Evolutionary conservation across 768 basidiomycete genomes (phyloP).

Genomic region (Auriscalpium orientale): DNA sequence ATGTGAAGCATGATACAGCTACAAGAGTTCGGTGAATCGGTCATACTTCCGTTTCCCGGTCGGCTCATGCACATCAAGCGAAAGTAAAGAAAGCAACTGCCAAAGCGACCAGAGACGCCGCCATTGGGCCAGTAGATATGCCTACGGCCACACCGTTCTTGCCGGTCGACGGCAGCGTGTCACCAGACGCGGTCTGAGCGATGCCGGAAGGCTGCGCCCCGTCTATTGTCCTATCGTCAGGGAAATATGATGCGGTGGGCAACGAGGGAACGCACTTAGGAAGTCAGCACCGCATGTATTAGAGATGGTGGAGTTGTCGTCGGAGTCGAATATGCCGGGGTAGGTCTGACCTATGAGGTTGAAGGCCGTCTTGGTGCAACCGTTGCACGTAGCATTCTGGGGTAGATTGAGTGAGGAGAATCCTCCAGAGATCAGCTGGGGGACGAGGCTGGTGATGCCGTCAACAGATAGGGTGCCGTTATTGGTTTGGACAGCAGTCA

Average conservation of each 20-base stretch:
- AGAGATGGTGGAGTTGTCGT: constrained; percentile 11
- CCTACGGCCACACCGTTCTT: background rate
- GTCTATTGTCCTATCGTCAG: constrained; percentile 14
- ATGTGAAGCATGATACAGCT: no score
- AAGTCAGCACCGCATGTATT: constrained; percentile 25
- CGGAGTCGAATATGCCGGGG: constrained; percentile 15
- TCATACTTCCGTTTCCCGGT: no score
- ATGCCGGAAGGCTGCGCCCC: constrained; percentile 21
- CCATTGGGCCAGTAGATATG: background rate
- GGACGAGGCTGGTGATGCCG: background rate
- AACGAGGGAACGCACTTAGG: constrained; percentile 16
- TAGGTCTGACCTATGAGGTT: constrained; percentile 19
- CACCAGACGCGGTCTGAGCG: constrained; percentile 14
- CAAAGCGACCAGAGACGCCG: background rate
- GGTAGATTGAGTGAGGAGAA: constrained; percentile 14
- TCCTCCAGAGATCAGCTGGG: constrained; percentile 5
- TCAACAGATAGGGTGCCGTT: constrained; percentile 4
- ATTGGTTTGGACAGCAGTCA: constrained; percentile 42
- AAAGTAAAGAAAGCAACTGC: background rate
- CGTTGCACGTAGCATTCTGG: constrained; percentile 22
- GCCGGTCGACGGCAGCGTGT: background rate
- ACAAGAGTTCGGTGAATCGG: no score
- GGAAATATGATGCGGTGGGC: background rate
- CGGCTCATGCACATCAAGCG: background rate
- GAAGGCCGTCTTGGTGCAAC: constrained; percentile 27